Conservation (phyloP, 2,329 filamentous ascomycete species). For the Allantophomopsis lycopodina region DNA sequence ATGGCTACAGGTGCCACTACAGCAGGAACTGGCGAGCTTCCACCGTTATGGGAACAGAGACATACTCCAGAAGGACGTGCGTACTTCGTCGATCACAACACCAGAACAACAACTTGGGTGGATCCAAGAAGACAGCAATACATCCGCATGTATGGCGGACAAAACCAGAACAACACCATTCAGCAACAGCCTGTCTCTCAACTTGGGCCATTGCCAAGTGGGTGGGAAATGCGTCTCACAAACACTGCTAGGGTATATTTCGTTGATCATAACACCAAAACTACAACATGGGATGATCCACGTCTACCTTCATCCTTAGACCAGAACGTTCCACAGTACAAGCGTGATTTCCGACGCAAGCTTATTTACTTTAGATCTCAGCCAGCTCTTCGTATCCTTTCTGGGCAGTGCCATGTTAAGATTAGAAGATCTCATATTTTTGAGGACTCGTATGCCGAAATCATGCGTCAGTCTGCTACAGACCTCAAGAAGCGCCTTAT, state of each 20-base stretch:
- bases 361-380: constrained; percentile 99
- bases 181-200: constrained; percentile 97
- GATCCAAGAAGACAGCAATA: constrained; percentile 95
- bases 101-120: constrained; percentile 95
- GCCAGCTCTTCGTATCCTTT: constrained; percentile 86
- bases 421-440: constrained; percentile 94
- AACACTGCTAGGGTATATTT: constrained; percentile 98
- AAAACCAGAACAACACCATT: constrained; percentile 77
- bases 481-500: constrained; percentile 97
- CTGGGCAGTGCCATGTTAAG: constrained; percentile 96
- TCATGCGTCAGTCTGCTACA: constrained; percentile 88
- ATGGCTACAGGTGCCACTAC: constrained; percentile 93
- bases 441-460: constrained; percentile 96
- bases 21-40: constrained; percentile 86
- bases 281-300: constrained; percentile 97
- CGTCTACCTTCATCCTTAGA: constrained; percentile 89
- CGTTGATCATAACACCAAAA: constrained; percentile 99
- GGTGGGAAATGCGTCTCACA: constrained; percentile 98
- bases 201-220: constrained; percentile 84
- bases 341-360: constrained; percentile 96
- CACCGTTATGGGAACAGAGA: constrained; percentile 90
- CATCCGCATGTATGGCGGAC: constrained; percentile 90
- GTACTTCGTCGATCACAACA: constrained; percentile 98
- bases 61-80: constrained; percentile 88
- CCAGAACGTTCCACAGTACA: constrained; percentile 98